Percentiles rank a stretch among this genome's conserved stretches.
Evolutionary conservation across 225 moss, liverwort and hornwort species (phyloP).

Genomic region (Rhytidiadelphus loreus): DNA sequence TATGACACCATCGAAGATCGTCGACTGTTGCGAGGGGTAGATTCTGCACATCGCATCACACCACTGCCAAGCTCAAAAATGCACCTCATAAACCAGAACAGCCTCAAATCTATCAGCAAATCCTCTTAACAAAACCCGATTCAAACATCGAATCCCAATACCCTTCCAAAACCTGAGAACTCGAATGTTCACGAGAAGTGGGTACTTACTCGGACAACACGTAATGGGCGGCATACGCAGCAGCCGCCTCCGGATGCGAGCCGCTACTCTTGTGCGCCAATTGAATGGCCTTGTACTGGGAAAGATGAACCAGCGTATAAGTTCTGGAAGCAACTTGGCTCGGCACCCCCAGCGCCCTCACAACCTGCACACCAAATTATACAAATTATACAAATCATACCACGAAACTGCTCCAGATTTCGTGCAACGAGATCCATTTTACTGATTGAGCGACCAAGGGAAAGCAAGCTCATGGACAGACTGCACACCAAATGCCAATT

Average conservation of each 20-base stretch:
- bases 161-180: not conserved
- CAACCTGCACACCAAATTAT: slow-evolving; percentile 27
- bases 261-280: slow-evolving; percentile 14
- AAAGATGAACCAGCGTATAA: slow-evolving; percentile 41
- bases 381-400: not conserved
- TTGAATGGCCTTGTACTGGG: slow-evolving; percentile 79
- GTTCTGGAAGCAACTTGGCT: slow-evolving; percentile 63
- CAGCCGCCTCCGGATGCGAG: slow-evolving; percentile 50
- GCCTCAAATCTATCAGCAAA: not conserved
- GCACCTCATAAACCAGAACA: not conserved
- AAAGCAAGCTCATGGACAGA: not conserved
- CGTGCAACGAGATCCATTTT: not conserved
- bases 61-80: not conserved
- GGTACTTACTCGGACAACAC: slow-evolving; percentile 56
- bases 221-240: slow-evolving; percentile 66
- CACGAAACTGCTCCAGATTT: not conserved
- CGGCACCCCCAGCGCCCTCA: slow-evolving; percentile 50
- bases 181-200: not conserved
- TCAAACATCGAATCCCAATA: not conserved
- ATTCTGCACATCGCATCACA: slow-evolving; percentile 15
- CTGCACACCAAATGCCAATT: not conserved
- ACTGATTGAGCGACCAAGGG: no score
- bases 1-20: slow-evolving; percentile 51
- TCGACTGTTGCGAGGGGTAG: slow-evolving; percentile 62
- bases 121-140: not conserved